Evolutionary conservation across 148 eudicot genomes (phyloP), one percentile per base, ranked within the genome.

Genomic region (Fallopia convolvulus): DNA sequence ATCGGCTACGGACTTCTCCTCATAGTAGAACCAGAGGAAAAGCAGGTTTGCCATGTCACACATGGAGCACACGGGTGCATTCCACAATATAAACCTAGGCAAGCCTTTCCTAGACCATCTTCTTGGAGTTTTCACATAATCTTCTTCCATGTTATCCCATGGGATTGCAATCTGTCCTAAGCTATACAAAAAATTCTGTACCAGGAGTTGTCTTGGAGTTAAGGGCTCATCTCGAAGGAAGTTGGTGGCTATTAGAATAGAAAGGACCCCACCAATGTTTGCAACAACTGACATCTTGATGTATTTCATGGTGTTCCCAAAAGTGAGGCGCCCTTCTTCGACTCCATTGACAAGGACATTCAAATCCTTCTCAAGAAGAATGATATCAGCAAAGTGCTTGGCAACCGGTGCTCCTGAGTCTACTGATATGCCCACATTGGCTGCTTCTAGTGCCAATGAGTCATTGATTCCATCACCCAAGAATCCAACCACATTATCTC

Each of bases 391-490:
- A 65, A 84, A 74, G 36, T 86, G 82, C 80, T 86, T 86, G 2
- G 89, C 87, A 17, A 84, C 77, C 26, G 89, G 77, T 6, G 83
- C 83, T 53, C 89, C 89, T 1, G 85, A 86, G 53, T 86, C 89
- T 2, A 86, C 89, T 32, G 89, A 80, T 70, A 86, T 84, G 21
- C 89, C 87, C 30, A 86, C 87, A 49, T 86, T 84, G 46, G 89
- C 89, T 58, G 85, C 85, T 26, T 86, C 85, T 8, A 86, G 78
- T 23, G 85, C 89, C 44, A 86, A 82, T 0, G 89, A 80, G 84
- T 86, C 89, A 49, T 86, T 86, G 13, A 86, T 81, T 18, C 89
- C 89, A 4, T 86, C 89, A 39, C 89, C 89, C 79, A 86, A 53
- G 78, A 84, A 86, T 10, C 89, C 89, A 30, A 86, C 85, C 13